These are phyloP conservation scores for Eucalyptus pauciflora DNA, from an alignment of 345 rosid species.

Conservation along the genomic window DNA sequence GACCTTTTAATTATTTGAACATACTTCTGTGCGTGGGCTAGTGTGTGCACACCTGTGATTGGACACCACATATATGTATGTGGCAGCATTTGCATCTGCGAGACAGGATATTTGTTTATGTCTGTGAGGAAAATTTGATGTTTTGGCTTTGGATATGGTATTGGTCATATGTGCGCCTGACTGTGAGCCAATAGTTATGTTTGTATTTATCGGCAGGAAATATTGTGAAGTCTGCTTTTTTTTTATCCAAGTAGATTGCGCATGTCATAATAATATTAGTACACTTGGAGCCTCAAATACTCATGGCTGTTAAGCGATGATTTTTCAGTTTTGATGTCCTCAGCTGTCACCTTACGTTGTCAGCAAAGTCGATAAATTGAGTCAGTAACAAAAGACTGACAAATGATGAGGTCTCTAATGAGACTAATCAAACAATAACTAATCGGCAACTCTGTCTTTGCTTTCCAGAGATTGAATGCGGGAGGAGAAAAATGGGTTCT, in stretches of 20 bases:
- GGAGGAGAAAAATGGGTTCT: constrained; percentile 31
- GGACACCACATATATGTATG: not conserved
- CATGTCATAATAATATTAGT: not conserved
- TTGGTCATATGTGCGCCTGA: not conserved
- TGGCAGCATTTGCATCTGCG: not conserved
- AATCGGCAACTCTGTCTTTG: not conserved
- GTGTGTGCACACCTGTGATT: not conserved
- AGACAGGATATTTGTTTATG: not conserved
- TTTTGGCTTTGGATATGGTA: not conserved
- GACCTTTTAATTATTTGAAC: not conserved
- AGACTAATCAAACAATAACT: not conserved
- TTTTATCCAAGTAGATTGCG: not conserved
- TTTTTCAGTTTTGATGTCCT: not conserved
- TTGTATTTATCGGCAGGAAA: not conserved
- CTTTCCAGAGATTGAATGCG: constrained; percentile 10
- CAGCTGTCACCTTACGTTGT: not conserved
- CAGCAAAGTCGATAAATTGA: not conserved
- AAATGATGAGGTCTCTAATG: not conserved
- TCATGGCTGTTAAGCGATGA: not conserved
- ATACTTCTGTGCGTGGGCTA: not conserved
- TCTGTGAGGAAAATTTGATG: not conserved
- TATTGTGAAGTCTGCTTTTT: not conserved
- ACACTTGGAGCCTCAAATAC: not conserved
- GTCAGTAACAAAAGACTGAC: not conserved
- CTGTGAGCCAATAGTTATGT: not conserved